A percentile compares a stretch with the other conserved stretches of the same genome.
Evolutionary conservation across 371 early-diverging fungal genomes (phyloP).

Genomic region (Catenaria anguillulae): DNA sequence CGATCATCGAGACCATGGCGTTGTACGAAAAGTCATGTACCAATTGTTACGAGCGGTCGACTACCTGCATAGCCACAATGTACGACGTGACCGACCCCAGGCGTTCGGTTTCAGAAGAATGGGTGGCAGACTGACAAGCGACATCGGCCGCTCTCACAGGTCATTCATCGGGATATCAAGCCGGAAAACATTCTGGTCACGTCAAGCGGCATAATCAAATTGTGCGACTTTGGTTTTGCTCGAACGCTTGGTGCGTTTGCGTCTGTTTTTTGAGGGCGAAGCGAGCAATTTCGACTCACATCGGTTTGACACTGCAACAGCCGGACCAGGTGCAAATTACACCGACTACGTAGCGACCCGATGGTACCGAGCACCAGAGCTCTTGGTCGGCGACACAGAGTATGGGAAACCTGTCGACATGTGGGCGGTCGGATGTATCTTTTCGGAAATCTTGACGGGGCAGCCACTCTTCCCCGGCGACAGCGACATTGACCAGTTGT

Average conservation of each 20-base stretch:
- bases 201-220: conserved; percentile 41
- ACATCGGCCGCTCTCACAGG: conserved; percentile 10
- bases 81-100: conserved; percentile 8
- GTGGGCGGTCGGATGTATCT: conserved; percentile 82
- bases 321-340: conserved; percentile 41
- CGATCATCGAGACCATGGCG: conserved; percentile 23
- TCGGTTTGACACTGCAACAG: conserved; percentile 14
- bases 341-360: conserved; percentile 52
- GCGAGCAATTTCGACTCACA: not conserved
- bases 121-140: not conserved
- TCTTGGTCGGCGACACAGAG: conserved; percentile 58
- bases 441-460: conserved; percentile 46
- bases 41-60: conserved; percentile 62
- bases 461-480: conserved; percentile 59
- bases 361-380: conserved; percentile 62
- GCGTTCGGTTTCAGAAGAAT: too few relatives aligned
- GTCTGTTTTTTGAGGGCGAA: conserved; percentile 19
- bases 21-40: conserved; percentile 43
- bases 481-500: conserved; percentile 57
- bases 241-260: conserved; percentile 54
- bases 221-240: conserved; percentile 81
- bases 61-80: conserved; percentile 56
- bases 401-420: conserved; percentile 79
- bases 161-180: conserved; percentile 52
- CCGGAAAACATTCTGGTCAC: conserved; percentile 57